Percentiles rank a stretch among this genome's conserved stretches.
Conservation (phyloP, 2,329 filamentous ascomycete species). For the Apiospora sp. region DNA sequence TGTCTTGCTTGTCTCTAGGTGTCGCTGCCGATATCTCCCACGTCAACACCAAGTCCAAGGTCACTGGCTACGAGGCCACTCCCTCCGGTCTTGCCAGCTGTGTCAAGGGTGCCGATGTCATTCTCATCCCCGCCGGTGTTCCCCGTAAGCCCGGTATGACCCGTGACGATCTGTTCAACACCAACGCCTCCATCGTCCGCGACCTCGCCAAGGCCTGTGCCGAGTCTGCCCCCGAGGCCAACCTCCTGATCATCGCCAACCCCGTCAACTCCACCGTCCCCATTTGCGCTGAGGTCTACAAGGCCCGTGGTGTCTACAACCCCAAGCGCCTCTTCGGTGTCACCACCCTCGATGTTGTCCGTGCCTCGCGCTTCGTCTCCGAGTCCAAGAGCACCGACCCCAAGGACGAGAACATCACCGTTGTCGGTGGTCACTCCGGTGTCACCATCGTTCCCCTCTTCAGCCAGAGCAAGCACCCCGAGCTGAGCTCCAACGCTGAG, state of each 20-base stretch:
- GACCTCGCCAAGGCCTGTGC: slow-evolving; percentile 96
- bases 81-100: slow-evolving; percentile 77
- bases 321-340: slow-evolving; percentile 99
- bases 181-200: slow-evolving; percentile 98
- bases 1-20: slow-evolving; percentile 61
- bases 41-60: slow-evolving; percentile 98
- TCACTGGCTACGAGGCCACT: slow-evolving; percentile 87
- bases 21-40: slow-evolving; percentile 98
- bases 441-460: slow-evolving; percentile 98
- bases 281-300: slow-evolving; percentile 97
- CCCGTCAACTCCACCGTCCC: slow-evolving; percentile 99
- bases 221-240: slow-evolving; percentile 87
- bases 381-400: slow-evolving; percentile 93
- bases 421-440: slow-evolving; percentile 96
- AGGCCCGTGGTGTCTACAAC: slow-evolving; percentile 95
- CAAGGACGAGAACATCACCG: slow-evolving; percentile 90
- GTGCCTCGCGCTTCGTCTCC: slow-evolving; percentile 96
- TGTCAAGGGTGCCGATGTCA: slow-evolving; percentile 88
- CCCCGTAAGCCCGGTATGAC: slow-evolving; percentile 99
- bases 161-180: slow-evolving; percentile 99
- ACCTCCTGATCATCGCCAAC: slow-evolving; percentile 98
- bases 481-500: slow-evolving; percentile 78
- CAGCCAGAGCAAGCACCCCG: slow-evolving; percentile 88
- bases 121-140: slow-evolving; percentile 97
- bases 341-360: slow-evolving; percentile 98